phyloP scores from a whole-genome alignment of 2,329 filamentous ascomycete genomes.

The Colletotrichum liriopes region DNA sequence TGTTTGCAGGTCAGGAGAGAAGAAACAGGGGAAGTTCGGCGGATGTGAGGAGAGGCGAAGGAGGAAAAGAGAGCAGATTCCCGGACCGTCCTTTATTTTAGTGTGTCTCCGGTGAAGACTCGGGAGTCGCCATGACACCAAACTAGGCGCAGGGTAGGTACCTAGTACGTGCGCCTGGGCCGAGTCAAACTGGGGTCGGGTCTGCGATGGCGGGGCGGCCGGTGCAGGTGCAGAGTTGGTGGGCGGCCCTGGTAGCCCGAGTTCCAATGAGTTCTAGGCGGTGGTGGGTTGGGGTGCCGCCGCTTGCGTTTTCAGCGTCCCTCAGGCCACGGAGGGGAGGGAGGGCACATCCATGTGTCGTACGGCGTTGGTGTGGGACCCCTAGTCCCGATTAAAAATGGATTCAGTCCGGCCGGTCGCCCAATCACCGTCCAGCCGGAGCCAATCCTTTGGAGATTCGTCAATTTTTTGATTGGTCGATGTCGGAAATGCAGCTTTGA shows the following conservation, averaged over 20 bases:
- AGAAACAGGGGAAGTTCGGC: background rate
- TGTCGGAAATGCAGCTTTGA: background rate
- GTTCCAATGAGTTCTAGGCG: background rate
- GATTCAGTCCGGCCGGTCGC: background rate
- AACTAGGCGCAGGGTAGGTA: conserved; percentile 15
- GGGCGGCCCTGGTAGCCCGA: background rate
- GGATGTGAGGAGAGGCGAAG: conserved; percentile 26
- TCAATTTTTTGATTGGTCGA: conserved; percentile 24
- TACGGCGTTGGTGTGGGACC: conserved; percentile 11
- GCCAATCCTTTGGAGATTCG: conserved; percentile 26
- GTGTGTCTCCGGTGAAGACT: conserved; percentile 41
- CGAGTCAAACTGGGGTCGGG: conserved; percentile 12
- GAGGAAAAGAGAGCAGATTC: conserved; percentile 37
- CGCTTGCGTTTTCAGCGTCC: conserved; percentile 6
- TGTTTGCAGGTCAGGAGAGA: conserved; percentile 8
- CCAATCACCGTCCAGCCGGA: conserved; percentile 22
- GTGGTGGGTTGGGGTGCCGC: conserved; percentile 1
- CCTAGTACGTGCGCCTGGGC: conserved; percentile 7
- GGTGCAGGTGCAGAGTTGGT: background rate
- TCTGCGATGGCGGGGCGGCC: conserved; percentile 12
- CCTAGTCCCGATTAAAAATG: conserved; percentile 4
- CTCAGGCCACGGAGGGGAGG: background rate
- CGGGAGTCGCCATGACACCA: conserved; percentile 40
- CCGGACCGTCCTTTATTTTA: conserved; percentile 39
- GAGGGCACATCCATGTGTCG: background rate